A percentile compares a stretch with the other conserved stretches of the same genome.
Conservation (phyloP, 1,139 yeast genomes). For the Yamadazyma conglobata region DNA sequence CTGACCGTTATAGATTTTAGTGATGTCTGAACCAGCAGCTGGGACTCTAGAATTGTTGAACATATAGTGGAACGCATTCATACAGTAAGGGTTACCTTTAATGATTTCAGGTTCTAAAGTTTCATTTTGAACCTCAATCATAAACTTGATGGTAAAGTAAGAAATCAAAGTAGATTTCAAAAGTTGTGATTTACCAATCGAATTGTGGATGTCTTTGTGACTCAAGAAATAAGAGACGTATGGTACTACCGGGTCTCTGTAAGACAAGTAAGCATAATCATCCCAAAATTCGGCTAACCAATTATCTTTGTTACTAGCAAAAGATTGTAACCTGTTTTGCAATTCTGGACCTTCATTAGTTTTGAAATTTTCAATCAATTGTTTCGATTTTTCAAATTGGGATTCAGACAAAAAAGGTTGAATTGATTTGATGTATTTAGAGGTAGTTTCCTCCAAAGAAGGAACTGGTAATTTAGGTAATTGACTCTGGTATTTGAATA, state of each 20-base stretch:
- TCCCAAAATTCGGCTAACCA: conserved; percentile 97
- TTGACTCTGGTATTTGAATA: conserved; percentile 68
- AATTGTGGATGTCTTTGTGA: conserved; percentile 63
- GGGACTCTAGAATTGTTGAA: conserved; percentile 89
- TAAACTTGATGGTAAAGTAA: conserved; percentile 53
- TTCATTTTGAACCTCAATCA: conserved; percentile 54
- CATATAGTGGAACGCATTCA: conserved; percentile 91
- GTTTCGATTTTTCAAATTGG: conserved; percentile 55
- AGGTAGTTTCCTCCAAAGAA: conserved; percentile 64
- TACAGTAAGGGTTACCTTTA: conserved; percentile 81
- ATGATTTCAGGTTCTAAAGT: conserved; percentile 74
- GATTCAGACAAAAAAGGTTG: conserved; percentile 57
- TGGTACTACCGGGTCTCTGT: conserved; percentile 91
- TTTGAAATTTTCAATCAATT: conserved; percentile 64
- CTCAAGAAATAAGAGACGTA: conserved; percentile 88
- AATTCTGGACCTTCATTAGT: conserved; percentile 58
- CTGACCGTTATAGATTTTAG: conserved; percentile 42
- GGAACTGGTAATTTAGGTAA: conserved; percentile 92
- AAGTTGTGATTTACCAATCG: conserved; percentile 66
- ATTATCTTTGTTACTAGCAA: conserved; percentile 65
- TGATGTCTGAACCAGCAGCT: conserved; percentile 54
- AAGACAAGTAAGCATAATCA: conserved; percentile 85
- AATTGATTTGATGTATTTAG: conserved; percentile 67
- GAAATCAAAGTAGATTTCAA: conserved; percentile 68
- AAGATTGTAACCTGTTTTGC: conserved; percentile 61